Conservation (phyloP, 129 eudicot genomes). For the Centrapalus pauciflorus region DNA sequence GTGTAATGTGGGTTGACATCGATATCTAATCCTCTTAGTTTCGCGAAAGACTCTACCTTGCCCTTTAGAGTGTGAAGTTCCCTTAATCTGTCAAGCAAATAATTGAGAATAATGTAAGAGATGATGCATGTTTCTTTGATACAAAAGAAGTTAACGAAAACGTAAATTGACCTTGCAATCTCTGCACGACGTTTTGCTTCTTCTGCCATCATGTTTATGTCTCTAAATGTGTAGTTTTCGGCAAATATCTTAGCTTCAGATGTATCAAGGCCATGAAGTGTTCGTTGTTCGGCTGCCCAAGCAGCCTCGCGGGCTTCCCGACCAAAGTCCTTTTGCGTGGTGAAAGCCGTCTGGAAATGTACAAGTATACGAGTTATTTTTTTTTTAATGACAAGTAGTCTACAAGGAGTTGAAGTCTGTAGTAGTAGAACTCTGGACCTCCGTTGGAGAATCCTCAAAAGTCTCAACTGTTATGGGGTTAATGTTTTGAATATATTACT, state of each 20-base stretch:
- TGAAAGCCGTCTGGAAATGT: slow-evolving; percentile 45
- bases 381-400: too few relatives aligned
- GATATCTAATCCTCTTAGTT: slow-evolving; percentile 59
- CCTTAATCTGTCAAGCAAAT: slow-evolving; percentile 40
- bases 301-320: slow-evolving; percentile 66
- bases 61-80: slow-evolving; percentile 69
- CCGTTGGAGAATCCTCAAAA: too few relatives aligned
- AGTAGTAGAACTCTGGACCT: too few relatives aligned
- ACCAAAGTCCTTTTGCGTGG: slow-evolving; percentile 52
- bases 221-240: slow-evolving; percentile 48
- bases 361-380: neutral
- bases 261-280: slow-evolving; percentile 49
- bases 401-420: too few relatives aligned
- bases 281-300: slow-evolving; percentile 67
- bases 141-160: slow-evolving; percentile 1
- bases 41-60: slow-evolving; percentile 63
- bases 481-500: too few relatives aligned
- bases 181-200: slow-evolving; percentile 75
- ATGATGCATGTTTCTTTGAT: neutral
- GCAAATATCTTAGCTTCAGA: slow-evolving; percentile 36
- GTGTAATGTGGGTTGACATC: slow-evolving; percentile 69
- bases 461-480: too few relatives aligned
- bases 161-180: slow-evolving; percentile 47
- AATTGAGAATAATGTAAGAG: slow-evolving; percentile 6
- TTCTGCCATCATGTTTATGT: slow-evolving; percentile 62